phyloP scores from a whole-genome alignment of 2,329 filamentous ascomycete genomes.

The Thelonectria olida region DNA sequence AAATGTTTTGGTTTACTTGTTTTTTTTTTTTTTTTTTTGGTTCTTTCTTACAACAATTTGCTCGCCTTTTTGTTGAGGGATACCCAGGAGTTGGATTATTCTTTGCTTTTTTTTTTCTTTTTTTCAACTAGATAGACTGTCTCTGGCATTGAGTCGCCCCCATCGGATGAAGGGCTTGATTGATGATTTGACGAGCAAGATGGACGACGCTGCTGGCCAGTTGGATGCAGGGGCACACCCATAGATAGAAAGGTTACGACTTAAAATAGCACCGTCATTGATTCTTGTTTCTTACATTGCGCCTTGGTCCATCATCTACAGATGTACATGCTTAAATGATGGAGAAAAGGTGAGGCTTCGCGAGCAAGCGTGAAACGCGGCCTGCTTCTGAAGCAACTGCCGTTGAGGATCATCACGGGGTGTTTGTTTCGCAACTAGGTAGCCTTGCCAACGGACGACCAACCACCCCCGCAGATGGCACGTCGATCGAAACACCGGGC shows the following conservation, averaged over 20 bases:
- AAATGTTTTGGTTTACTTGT: conserved; percentile 1
- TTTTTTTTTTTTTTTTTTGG: conserved; percentile 18
- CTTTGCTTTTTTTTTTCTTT: conserved; percentile 15
- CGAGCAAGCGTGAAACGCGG: conserved; percentile 26
- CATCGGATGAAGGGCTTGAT: conserved; percentile 30
- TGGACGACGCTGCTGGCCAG: conserved; percentile 42
- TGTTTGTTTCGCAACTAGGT: conserved; percentile 34
- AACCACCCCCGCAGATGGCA: conserved; percentile 30
- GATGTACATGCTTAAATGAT: too few species aligned
- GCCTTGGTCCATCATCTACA: too few species aligned
- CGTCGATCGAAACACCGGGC: conserved; percentile 33
- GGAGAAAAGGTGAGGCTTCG: neutral
- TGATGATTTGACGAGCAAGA: conserved; percentile 42
- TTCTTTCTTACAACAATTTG: conserved; percentile 29
- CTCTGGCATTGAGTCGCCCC: conserved; percentile 34
- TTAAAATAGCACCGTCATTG: conserved; percentile 33
- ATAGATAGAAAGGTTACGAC: conserved; percentile 40
- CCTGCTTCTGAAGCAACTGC: conserved; percentile 19
- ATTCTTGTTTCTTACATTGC: conserved; percentile 14
- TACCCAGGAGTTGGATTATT: conserved; percentile 37
- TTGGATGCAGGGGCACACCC: conserved; percentile 32
- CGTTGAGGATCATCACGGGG: conserved; percentile 24
- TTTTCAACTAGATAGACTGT: conserved; percentile 37
- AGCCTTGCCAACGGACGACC: neutral
- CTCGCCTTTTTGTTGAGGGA: conserved; percentile 37